Base-by-base conservation (phyloP, 805 yeast genomes). In the Candida stauntonica region DNA sequence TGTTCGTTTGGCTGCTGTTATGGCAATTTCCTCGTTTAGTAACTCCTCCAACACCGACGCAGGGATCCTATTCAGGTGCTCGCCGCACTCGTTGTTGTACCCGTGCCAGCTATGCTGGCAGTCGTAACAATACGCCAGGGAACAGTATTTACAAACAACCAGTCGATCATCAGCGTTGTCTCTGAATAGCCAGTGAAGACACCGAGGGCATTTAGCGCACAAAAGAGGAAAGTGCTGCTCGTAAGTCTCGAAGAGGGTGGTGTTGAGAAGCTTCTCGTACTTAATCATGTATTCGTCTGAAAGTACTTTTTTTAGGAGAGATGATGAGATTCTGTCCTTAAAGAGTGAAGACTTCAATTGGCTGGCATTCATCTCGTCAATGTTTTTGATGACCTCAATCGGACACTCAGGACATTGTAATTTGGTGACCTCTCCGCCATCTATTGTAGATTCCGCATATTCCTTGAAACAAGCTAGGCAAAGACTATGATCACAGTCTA, bases 31-130 rank as follows among this genome's bases (percentile, higher is more conserved):
- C 1, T 53, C 46, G 11, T 60, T 57, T 1, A 43, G 23, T 21
- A 50, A 20, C 3, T 26, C 16, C 12, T 41, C 41, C n/a, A 48
- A 21, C 0, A 74, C 46, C 41, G 60, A 61, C 5, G 50, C 49
- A 7, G 47, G 51, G 3, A 45, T 66, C 50, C 35, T 53, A 43
- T 44, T 62, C 42, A 52, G 50, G 36, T 49, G 59, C 50, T 36
- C 54, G 5, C 66, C 64, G 53, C 86, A 79, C 19, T 52, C 52
- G 41, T 70, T 70, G 35, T 61, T 63, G 13, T 63, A 61, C 1
- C 82, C 81, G 55, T 79, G 86, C 78, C 81, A 79, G 3, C 82
- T 73, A 45, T 70, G 78, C 5, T 66, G 55, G 54, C 86, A 79
- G 19, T 64, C 64, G 42, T 64, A 64, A 49, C 86, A 79, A 45